phyloP scores from a whole-genome alignment of 257 asterid species.

The Nicotiana tomentosiformis region DNA sequence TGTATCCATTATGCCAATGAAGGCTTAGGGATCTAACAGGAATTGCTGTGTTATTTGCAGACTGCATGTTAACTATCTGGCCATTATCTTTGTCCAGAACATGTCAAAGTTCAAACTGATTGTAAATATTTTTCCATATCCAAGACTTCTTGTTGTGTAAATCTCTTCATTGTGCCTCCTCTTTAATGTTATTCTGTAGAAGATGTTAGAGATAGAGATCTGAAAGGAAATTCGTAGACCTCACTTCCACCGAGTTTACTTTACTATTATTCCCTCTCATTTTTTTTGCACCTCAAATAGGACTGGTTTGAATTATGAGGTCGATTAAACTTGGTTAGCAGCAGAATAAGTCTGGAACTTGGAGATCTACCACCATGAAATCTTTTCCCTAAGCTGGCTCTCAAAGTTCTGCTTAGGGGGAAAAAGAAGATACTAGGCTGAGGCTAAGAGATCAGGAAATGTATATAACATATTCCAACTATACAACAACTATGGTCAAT shows the following conservation, averaged over 20 bases:
- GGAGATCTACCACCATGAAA: neutral
- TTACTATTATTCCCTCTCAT: neutral
- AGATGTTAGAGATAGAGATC: neutral
- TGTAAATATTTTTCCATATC: slow-evolving; percentile 3
- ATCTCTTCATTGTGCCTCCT: neutral
- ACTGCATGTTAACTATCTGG: neutral
- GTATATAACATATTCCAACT: neutral
- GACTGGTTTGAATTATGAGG: neutral
- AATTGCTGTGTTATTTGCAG: neutral
- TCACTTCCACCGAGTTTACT: neutral
- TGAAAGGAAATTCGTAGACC: neutral
- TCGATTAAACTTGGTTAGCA: neutral
- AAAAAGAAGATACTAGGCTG: neutral
- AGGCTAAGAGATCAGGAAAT: neutral
- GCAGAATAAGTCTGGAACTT: neutral
- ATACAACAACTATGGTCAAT: neutral
- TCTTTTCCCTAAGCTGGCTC: neutral
- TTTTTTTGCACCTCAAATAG: neutral
- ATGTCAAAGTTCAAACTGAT: neutral
- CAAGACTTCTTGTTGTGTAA: neutral
- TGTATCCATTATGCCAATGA: neutral
- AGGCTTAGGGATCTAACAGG: neutral
- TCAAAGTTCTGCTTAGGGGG: neutral
- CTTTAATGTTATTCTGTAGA: neutral
- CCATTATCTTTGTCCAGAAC: neutral